Percentiles rank a stretch among this genome's conserved stretches.
Conservation (phyloP, 2,329 filamentous ascomycete species). For the Monilinia vaccinii-corymbosi region DNA sequence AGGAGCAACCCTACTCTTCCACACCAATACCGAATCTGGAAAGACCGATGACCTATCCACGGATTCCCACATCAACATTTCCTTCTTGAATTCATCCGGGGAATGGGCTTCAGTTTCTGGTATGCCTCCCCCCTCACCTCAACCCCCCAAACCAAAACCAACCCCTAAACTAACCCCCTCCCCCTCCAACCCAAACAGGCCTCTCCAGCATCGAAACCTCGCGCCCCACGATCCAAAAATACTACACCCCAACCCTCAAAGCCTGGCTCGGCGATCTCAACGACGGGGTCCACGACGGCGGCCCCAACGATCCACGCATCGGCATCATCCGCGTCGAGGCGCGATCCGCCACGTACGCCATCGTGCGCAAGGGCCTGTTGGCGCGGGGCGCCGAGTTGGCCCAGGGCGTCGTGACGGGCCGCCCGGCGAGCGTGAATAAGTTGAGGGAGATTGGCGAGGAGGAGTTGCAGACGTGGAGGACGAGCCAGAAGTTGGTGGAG, state of each 20-base stretch:
- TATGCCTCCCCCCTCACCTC: slow-evolving; percentile 21
- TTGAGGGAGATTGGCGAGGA: slow-evolving; percentile 61
- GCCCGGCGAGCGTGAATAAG: slow-evolving; percentile 63
- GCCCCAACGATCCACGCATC: slow-evolving; percentile 72
- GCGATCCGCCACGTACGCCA: slow-evolving; percentile 62
- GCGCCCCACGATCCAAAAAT: slow-evolving; percentile 57
- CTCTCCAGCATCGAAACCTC: slow-evolving; percentile 58
- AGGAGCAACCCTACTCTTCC: slow-evolving; percentile 77
- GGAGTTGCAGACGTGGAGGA: slow-evolving; percentile 40
- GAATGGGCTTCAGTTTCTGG: slow-evolving; percentile 88
- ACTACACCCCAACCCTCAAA: slow-evolving; percentile 66
- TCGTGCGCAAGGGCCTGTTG: slow-evolving; percentile 53
- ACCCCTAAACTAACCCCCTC: neutral
- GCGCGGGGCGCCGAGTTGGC: slow-evolving; percentile 61
- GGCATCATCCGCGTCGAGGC: slow-evolving; percentile 71
- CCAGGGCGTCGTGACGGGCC: slow-evolving; percentile 65
- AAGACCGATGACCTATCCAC: slow-evolving; percentile 73
- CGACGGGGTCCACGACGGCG: slow-evolving; percentile 75
- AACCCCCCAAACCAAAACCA: neutral
- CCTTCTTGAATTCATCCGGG: slow-evolving; percentile 66
- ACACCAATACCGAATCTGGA: slow-evolving; percentile 83
- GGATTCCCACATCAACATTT: slow-evolving; percentile 69
- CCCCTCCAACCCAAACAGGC: neutral
- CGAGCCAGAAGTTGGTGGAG: slow-evolving; percentile 5
- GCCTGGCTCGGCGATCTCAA: slow-evolving; percentile 81